These are phyloP conservation scores for Venturia oleaginea DNA, from an alignment of 2,329 filamentous ascomycete species.

Conservation along the genomic window DNA sequence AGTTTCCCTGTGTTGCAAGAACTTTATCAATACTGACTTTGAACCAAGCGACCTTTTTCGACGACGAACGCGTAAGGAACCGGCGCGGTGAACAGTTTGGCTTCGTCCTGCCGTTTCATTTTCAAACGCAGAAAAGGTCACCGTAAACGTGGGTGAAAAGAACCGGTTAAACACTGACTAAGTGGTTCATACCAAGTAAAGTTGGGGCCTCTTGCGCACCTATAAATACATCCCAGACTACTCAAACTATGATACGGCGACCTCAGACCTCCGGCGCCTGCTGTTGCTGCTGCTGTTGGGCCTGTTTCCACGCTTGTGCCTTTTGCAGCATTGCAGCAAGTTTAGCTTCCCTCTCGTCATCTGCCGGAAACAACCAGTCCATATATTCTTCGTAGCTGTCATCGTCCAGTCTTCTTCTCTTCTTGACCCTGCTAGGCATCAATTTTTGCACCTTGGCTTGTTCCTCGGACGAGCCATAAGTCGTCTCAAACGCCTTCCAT, in stretches of 20 bases:
- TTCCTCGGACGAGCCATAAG: slow-evolving; percentile 67
- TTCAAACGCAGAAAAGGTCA: no score
- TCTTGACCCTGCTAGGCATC: slow-evolving; percentile 91
- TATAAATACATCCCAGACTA: not conserved
- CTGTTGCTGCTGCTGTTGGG: slow-evolving; percentile 16
- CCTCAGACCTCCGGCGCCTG: not conserved
- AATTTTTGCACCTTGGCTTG: slow-evolving; percentile 78
- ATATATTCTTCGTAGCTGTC: slow-evolving; percentile 93
- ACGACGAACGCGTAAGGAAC: no score
- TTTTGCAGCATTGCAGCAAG: slow-evolving; percentile 75
- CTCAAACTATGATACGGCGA: no score
- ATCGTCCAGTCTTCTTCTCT: slow-evolving; percentile 82
- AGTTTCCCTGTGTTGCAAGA: no score
- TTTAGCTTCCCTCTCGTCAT: slow-evolving; percentile 78
- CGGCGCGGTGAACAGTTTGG: no score
- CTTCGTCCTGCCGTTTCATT: no score
- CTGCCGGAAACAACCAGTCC: slow-evolving; percentile 94
- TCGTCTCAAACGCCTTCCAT: slow-evolving; percentile 86
- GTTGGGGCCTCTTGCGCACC: not conserved
- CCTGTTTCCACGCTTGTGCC: slow-evolving; percentile 82
- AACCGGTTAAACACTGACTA: not conserved
- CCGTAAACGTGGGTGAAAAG: not conserved
- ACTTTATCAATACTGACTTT: no score
- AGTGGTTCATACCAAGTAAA: not conserved
- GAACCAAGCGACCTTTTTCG: no score